Evolutionary conservation across 2,329 filamentous ascomycete genomes (phyloP).

Genomic region (Venturia carpophila): DNA sequence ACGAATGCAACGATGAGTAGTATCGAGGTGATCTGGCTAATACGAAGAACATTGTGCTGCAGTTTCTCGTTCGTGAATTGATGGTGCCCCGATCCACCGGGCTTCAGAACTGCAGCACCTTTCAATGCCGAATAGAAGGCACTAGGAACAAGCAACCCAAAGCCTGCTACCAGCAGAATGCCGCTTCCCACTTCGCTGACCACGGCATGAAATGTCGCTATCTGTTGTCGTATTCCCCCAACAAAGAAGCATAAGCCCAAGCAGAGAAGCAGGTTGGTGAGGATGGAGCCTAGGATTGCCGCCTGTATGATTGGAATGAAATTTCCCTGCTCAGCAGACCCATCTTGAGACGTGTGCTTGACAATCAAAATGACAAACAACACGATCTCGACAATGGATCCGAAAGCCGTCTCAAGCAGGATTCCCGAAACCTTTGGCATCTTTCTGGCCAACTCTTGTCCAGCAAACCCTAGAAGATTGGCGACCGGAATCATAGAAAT

Average conservation of each 20-base stretch:
- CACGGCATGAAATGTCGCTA: conserved; percentile 65
- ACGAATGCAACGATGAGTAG: conserved; percentile 30
- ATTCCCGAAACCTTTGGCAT: conserved; percentile 65
- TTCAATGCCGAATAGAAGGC: conserved; percentile 18
- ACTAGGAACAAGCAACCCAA: conserved; percentile 23
- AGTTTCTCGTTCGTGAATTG: conserved; percentile 29
- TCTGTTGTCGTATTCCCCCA: conserved; percentile 60
- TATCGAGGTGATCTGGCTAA: conserved; percentile 32
- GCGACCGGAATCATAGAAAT: conserved; percentile 45
- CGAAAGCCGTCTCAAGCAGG: conserved; percentile 46
- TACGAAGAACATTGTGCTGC: conserved; percentile 29
- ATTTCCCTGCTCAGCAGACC: conserved; percentile 12
- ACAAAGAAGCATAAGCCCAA: conserved; percentile 76
- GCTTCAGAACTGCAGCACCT: conserved; percentile 4
- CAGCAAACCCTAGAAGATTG: conserved; percentile 52
- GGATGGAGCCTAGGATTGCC: conserved; percentile 72
- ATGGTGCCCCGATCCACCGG: background rate
- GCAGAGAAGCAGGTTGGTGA: conserved; percentile 75
- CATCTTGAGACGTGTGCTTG: conserved; percentile 1
- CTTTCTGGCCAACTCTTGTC: conserved; percentile 64
- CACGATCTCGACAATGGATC: conserved; percentile 59
- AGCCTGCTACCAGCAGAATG: conserved; percentile 67
- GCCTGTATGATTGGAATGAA: conserved; percentile 58
- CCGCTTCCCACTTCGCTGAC: conserved; percentile 74
- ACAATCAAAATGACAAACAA: conserved; percentile 13